Evolutionary conservation across 495 filamentous ascomycete species (phyloP).

Genomic region (Penicillium cosmopolitanum): DNA sequence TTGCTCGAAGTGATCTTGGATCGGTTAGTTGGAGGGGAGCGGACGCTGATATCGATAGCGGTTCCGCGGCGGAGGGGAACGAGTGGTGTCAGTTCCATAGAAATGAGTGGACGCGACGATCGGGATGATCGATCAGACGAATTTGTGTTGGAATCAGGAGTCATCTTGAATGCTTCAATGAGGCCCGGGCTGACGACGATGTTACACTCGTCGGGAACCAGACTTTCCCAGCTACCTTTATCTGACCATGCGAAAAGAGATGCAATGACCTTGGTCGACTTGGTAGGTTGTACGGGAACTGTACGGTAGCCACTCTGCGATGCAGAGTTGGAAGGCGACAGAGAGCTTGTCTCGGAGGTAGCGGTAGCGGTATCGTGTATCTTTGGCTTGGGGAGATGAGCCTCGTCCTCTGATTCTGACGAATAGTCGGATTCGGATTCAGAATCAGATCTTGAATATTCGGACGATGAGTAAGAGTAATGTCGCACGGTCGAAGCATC

Average conservation of each 20-base stretch:
- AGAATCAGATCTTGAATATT: slow-evolving; percentile 45
- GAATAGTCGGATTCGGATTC: slow-evolving; percentile 49
- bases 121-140: slow-evolving; percentile 28
- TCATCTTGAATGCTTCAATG: slow-evolving; percentile 79
- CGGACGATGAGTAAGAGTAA: slow-evolving; percentile 51
- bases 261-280: slow-evolving; percentile 69
- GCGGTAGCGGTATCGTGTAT: slow-evolving; percentile 38
- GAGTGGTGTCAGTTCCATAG: slow-evolving; percentile 82
- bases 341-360: slow-evolving; percentile 50
- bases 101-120: slow-evolving; percentile 66
- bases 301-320: slow-evolving; percentile 67
- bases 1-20: slow-evolving; percentile 71
- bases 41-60: slow-evolving; percentile 90
- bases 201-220: slow-evolving; percentile 75
- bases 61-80: slow-evolving; percentile 87
- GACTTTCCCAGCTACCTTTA: slow-evolving; percentile 76
- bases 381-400: slow-evolving; percentile 30
- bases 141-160: slow-evolving; percentile 35
- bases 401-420: slow-evolving; percentile 55
- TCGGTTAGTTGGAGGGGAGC: slow-evolving; percentile 73
- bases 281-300: slow-evolving; percentile 57
- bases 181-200: slow-evolving; percentile 82
- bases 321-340: slow-evolving; percentile 76
- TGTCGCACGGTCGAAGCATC: slow-evolving; percentile 56
- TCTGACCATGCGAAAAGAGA: slow-evolving; percentile 85